Base-by-base conservation (phyloP, 2,329 filamentous ascomycete genomes). In the Thelonectria rubi region DNA sequence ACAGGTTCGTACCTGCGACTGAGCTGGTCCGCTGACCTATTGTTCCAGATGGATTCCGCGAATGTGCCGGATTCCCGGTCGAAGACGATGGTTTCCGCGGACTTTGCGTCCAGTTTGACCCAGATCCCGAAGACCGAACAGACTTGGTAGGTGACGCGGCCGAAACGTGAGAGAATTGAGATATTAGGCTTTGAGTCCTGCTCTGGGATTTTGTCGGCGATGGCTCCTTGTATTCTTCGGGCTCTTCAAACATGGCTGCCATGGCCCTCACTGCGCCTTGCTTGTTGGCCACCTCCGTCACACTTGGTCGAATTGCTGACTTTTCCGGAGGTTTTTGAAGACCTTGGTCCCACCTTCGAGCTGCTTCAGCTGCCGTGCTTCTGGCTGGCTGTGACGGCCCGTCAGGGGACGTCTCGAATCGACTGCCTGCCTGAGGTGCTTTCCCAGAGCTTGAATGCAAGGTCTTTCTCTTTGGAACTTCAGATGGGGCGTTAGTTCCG, bases 161-260 rank as follows among this genome's bases (percentile, higher is more conserved):
- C 6, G 8, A 15, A 12, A 32, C 45, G 54, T 59, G 68, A 0
- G 70, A 71, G 37, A 63, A 71, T 1, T 62, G 65, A 17, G 62
- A 71, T 24, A 64, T 62, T 8, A 69, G 57, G 42, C 60, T 65
- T 32, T 68, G 71, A 3, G 69, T 60, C 47, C 64, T 68, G 59
- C 55, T 64, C 18, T 62, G 47, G 32, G 50, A 63, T 18, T 48
- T 57, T 20, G 42, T n/a, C 7, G 59, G 53, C 3, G 61, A 58
- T 21, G 48, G 10, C 12, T 65, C 58, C 6, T 54, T 58, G 6
- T 57, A 47, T 42, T 37, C 30, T 8, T 66, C 61, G 14, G 69
- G 67, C 8, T 67, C 78, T 63, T 86, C 82, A 69, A 85, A 85
- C 69, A 80, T 77, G 37, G 83, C 83, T 4, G 83, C 79, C 76